Evolutionary conservation across 306 rosid species (phyloP).

Genomic region (Gastrolobium villosum): DNA sequence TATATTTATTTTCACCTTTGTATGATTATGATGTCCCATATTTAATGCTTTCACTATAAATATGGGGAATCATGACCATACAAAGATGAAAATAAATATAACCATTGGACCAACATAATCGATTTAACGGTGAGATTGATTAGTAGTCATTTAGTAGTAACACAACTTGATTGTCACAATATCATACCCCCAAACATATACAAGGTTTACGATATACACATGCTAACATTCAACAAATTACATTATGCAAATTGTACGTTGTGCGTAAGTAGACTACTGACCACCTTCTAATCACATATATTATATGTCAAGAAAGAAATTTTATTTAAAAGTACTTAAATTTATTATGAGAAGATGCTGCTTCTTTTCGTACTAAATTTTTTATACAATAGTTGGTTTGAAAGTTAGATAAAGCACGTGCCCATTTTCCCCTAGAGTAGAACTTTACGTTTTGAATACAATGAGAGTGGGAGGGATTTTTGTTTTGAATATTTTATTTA

Average conservation of each 20-base stretch:
- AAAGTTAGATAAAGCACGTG: conserved; percentile 26
- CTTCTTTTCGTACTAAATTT: neutral
- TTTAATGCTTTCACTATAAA: too few species aligned
- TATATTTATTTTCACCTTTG: too few species aligned
- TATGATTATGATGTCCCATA: too few species aligned
- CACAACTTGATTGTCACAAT: too few species aligned
- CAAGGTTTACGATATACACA: neutral
- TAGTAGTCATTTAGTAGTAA: too few species aligned
- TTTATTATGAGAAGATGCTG: neutral
- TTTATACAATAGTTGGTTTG: neutral
- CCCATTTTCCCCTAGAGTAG: neutral
- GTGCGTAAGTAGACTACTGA: neutral
- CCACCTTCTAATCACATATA: too few species aligned
- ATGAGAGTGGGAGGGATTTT: neutral
- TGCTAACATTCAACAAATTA: neutral
- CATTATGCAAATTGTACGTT: neutral
- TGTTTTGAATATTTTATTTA: neutral
- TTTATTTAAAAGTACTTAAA: neutral
- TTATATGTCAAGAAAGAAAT: neutral
- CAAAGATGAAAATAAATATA: too few species aligned
- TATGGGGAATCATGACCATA: too few species aligned
- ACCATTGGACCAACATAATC: too few species aligned
- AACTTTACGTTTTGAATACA: neutral
- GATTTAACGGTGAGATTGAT: too few species aligned
- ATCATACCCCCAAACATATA: too few species aligned